Evolutionary conservation across 2,329 filamentous ascomycete species (phyloP), one percentile per base, ranked within the genome.

Genomic region (Phoma herbarum): DNA sequence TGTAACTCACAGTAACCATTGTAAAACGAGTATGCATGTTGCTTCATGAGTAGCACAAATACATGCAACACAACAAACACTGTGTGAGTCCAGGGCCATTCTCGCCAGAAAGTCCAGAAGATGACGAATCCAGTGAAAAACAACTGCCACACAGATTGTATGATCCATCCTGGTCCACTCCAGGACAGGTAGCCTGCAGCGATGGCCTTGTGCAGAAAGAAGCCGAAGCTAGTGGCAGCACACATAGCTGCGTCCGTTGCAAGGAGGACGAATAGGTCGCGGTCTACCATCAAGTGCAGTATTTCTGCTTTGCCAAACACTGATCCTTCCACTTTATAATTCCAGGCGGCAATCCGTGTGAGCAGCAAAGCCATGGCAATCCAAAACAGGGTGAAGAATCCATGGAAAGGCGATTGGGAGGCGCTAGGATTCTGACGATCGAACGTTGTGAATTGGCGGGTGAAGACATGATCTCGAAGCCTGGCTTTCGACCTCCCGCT

Each of bases 41-140:
- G 90, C 79, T 94, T 94, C 91, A 93, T 93, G 23, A 93, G 73
- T 83, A 93, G 89, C 6, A 90, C 86, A 54, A 93, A 78, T 14
- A 87, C 87, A 70, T 93, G 90, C 18, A 93, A 79, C 10, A 91
- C 87, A 49, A 91, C 90, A 74, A 90, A 92, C 18, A 92, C 88
- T 1, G 89, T 91, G 69, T 92, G 90, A 14, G 90, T 91, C 91
- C 91, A 93, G 1, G 90, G 89, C 91, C 90, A 94, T 49, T 92
- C 86, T 4, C 90, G 84, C 69, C 87, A 83, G 48, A 90, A 83
- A 0, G 90, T 89, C 79, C 90, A 86, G 50, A 83, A 85, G 5
- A 93, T 79, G 3, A 89, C 84, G 9, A 81, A 81, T 4, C 79
- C 82, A 11, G 92, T 83, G 66, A 89, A 93, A 14, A 81, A 61